These are phyloP conservation scores for Willaertia magna DNA, from an alignment of 208 protist genomes.

Conservation along the genomic window DNA sequence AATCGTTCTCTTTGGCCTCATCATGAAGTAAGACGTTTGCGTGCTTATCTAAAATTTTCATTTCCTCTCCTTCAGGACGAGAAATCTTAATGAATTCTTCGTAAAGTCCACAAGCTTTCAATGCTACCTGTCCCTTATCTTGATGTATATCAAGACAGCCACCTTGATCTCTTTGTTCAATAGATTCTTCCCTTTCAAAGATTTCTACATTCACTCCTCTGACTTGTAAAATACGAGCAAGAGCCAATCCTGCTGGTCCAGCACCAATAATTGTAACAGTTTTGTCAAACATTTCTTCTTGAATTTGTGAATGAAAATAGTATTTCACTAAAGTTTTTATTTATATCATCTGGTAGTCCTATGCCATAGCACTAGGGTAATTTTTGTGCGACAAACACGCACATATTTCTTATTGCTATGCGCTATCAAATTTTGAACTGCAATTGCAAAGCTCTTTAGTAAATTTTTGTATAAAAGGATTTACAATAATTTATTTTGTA, in stretches of 20 bases:
- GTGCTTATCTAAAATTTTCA: background rate
- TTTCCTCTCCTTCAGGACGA: background rate
- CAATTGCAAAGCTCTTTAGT: no score
- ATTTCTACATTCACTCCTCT: background rate
- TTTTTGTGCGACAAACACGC: no score
- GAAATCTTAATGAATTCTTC: background rate
- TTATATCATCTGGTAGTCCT: no score
- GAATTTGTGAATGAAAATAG: no score
- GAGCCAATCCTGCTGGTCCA: conserved; percentile 8
- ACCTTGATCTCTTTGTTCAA: background rate
- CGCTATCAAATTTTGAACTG: no score
- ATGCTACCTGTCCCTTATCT: background rate
- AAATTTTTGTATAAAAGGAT: no score
- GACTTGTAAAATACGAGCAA: conserved; percentile 14
- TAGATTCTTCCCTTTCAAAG: background rate
- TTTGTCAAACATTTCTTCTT: no score
- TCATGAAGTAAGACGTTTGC: background rate
- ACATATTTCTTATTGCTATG: no score
- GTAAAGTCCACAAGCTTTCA: background rate
- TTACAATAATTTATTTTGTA: no score
- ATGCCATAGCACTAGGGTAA: no score
- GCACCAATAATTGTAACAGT: conserved; percentile 15
- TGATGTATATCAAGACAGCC: conserved; percentile 14
- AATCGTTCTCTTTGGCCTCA: background rate
- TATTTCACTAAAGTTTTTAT: no score